Base-by-base conservation (phyloP, 2,329 filamentous ascomycete species). In the Talaromyces pinophilus region DNA sequence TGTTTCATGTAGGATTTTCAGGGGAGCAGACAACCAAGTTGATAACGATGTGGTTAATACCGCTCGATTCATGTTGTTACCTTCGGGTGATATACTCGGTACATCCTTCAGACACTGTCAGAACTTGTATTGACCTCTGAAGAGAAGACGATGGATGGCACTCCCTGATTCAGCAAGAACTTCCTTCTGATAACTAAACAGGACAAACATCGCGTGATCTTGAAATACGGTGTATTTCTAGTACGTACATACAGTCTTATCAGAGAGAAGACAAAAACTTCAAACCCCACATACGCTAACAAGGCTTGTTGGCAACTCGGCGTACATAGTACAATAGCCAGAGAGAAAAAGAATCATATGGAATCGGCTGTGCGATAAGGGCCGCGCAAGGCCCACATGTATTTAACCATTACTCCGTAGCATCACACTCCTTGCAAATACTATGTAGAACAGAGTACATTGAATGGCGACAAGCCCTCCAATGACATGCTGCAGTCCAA, bases 261-360 rank as follows among this genome's bases (percentile, higher is more conserved):
- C 48, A 42, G 46, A 6, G 3, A 54, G 19, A 11, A 19, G 2
- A 40, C 25, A 50, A 38, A 54, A 42, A n/a, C 48, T 42, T 30
- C 60, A 62, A 62, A 63, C 62, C 62, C 62, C 62, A 64, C 62
- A 59, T 64, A 64, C 62, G 62, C 62, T 64, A 64, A 46, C 52
- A 22, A 44, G 46, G 35, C 38, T 40, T 25, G 57, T 30, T 44
- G 35, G 40, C 57, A 59, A 44, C 38, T 5, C 35, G 55, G 57
- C 22, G 38, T n/a, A 13, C 19, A 19, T 19, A 19, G 19, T 19
- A 19, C 35, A 46, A n/a, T n/a, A 8, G 42, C 25, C 10, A 19
- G 40, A 42, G 40, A 46, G n/a, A 5, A 8, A 22, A 22, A 55
- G 59, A 62, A 44, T 30, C 35, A 44, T 19, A 44, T 35, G 63